phyloP scores from a whole-genome alignment of 148 eudicot species.

The Pharnaceum exiguum region DNA sequence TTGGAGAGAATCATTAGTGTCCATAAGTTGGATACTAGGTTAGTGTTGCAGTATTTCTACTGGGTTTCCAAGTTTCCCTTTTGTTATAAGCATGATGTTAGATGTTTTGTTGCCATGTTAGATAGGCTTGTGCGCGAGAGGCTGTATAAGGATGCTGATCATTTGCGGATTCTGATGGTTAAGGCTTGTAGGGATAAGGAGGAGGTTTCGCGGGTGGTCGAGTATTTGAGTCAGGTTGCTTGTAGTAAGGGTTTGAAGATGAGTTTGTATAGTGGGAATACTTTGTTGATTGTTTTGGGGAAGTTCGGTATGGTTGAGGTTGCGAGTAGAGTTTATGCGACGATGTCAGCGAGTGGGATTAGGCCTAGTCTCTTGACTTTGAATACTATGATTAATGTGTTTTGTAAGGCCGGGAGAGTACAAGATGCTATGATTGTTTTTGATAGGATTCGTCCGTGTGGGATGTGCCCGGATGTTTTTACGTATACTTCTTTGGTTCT shows the following conservation, averaged over 20 bases:
- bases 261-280: slow-evolving; percentile 56
- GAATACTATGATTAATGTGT: slow-evolving; percentile 63
- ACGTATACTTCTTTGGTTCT: slow-evolving; percentile 63
- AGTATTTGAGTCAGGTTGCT: slow-evolving; percentile 43
- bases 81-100: slow-evolving; percentile 47
- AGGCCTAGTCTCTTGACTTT: slow-evolving; percentile 58
- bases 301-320: slow-evolving; percentile 49
- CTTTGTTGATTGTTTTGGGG: slow-evolving; percentile 58
- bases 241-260: slow-evolving; percentile 34
- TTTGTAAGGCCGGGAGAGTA: slow-evolving; percentile 61
- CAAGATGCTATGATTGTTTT: slow-evolving; percentile 44
- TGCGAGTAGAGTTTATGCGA: slow-evolving; percentile 43
- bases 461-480: slow-evolving; percentile 54
- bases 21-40: slow-evolving; percentile 27
- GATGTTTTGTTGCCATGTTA: slow-evolving; percentile 48
- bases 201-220: slow-evolving; percentile 43
- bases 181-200: slow-evolving; percentile 41
- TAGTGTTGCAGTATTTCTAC: slow-evolving; percentile 47
- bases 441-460: slow-evolving; percentile 36
- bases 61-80: slow-evolving; percentile 51
- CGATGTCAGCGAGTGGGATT: slow-evolving; percentile 42
- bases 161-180: slow-evolving; percentile 53
- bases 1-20: slow-evolving; percentile 37
- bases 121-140: slow-evolving; percentile 48
- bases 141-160: slow-evolving; percentile 34